Percentiles rank a stretch among this genome's conserved stretches.
Conservation (phyloP, 202 grass and related monocot species). For the Digitaria exilis region DNA sequence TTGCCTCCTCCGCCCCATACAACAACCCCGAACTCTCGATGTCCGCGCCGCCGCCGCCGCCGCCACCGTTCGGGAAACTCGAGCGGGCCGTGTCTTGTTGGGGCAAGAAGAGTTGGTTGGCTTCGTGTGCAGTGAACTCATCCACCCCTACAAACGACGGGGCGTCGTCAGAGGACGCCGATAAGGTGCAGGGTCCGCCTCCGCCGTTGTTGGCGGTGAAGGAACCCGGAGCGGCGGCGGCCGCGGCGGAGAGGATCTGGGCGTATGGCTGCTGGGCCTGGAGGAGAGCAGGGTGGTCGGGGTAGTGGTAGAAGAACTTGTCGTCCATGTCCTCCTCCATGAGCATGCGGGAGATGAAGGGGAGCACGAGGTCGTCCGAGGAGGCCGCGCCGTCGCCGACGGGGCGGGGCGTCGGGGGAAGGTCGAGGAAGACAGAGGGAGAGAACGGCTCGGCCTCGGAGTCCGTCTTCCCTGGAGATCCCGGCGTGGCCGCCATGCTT, state of each 20-base stretch:
- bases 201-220: background rate
- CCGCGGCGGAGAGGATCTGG: slow-evolving; percentile 8
- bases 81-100: background rate
- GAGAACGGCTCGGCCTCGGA: background rate
- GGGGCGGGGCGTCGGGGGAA: background rate
- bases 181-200: background rate
- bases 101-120: too few relatives aligned
- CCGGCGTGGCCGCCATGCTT: background rate
- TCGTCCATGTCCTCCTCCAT: slow-evolving; percentile 11
- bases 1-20: background rate
- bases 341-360: background rate
- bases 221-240: background rate
- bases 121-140: background rate
- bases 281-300: background rate
- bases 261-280: background rate
- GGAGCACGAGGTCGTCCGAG: background rate
- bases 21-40: background rate
- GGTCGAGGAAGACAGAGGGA: background rate
- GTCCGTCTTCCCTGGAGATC: background rate
- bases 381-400: background rate
- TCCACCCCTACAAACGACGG: too few relatives aligned
- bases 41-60: background rate
- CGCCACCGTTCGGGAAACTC: background rate
- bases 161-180: too few relatives aligned
- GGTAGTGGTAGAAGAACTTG: slow-evolving; percentile 9